Evolutionary conservation across 805 yeast species (phyloP), one percentile per base, ranked within the genome.

Genomic region (Spathaspora passalidarum): DNA sequence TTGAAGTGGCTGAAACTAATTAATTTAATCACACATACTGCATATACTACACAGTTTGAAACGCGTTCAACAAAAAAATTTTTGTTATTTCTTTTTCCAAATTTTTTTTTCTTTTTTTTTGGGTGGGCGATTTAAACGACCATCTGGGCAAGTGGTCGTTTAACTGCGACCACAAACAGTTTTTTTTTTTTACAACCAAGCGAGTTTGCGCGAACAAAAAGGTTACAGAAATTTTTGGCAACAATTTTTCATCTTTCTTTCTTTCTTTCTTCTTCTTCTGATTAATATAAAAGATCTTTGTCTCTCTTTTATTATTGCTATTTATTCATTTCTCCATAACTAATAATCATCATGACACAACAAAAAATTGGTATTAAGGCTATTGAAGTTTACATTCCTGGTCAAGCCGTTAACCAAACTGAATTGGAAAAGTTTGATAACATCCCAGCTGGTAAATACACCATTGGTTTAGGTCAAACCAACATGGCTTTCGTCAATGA

Each of bases 391-490:
- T 94, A 94, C 73, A 75, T 90, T 62, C 98, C 99, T 39, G 74
- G 57, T 23, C 60, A 60, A 48, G 63, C 63, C 57, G 97, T 94
- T 50, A 85, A 80, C 75, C 98, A 94, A 74, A 73, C 83, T 41
- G 98, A 88, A 46, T 75, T 94, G 55, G 99, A 94, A 69, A 72
- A 77, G 53, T 82, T 72, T 59, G 96, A 91, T 65, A 88, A 86
- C 47, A 91, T 92, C 50, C 80, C 98, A 18, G 74, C 86, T 45
- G 99, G 99, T 49, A 94, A 94, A 69, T 94, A 90, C 79, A 94
- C 99, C 63, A 92, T 94, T 68, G 99, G 99, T 42, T 79, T 94
- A 50, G 99, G 99, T 54, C 99, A 94, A 76, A 92, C 97, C 61
- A 89, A 90, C 70, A 94, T 94, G 99, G 81, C 96, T 16, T 94